phyloP scores from a whole-genome alignment of 2,329 filamentous ascomycete species.

The Trichoderma brevicompactum region DNA sequence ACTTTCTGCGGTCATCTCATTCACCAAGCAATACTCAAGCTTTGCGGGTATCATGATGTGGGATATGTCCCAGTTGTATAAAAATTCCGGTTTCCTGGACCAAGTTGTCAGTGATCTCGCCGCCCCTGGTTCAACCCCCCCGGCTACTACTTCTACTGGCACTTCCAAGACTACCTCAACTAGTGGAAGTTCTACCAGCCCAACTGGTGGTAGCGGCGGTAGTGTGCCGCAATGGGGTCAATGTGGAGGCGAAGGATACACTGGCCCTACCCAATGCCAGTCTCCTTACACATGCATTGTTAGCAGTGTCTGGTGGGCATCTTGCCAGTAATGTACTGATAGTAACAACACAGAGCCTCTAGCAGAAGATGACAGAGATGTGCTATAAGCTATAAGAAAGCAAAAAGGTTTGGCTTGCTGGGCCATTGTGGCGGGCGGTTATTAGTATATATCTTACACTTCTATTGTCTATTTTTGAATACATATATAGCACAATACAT shows the following conservation, averaged over 20 bases:
- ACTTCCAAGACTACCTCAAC: not conserved
- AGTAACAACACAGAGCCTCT: too few relatives aligned
- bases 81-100: slow-evolving; percentile 60
- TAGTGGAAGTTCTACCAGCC: slow-evolving; percentile 9
- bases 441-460: slow-evolving; percentile 13
- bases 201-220: slow-evolving; percentile 22
- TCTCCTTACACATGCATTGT: slow-evolving; percentile 33
- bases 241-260: slow-evolving; percentile 36
- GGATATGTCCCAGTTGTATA: slow-evolving; percentile 65
- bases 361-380: too few relatives aligned
- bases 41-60: slow-evolving; percentile 73
- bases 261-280: slow-evolving; percentile 33
- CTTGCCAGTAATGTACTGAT: slow-evolving; percentile 30
- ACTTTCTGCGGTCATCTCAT: slow-evolving; percentile 56
- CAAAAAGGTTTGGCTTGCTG: not conserved
- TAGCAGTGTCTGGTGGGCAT: slow-evolving; percentile 33
- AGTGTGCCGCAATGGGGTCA: slow-evolving; percentile 35
- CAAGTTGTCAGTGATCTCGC: slow-evolving; percentile 46
- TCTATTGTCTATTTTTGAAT: slow-evolving; percentile 9
- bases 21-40: slow-evolving; percentile 58
- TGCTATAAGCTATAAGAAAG: too few relatives aligned
- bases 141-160: too few relatives aligned
- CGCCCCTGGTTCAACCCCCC: not conserved
- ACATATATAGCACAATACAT: slow-evolving; percentile 8
- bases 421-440: not conserved